Evolutionary conservation across 2,329 filamentous ascomycete genomes (phyloP).

Genomic region (Clarireedia monteithiana): DNA sequence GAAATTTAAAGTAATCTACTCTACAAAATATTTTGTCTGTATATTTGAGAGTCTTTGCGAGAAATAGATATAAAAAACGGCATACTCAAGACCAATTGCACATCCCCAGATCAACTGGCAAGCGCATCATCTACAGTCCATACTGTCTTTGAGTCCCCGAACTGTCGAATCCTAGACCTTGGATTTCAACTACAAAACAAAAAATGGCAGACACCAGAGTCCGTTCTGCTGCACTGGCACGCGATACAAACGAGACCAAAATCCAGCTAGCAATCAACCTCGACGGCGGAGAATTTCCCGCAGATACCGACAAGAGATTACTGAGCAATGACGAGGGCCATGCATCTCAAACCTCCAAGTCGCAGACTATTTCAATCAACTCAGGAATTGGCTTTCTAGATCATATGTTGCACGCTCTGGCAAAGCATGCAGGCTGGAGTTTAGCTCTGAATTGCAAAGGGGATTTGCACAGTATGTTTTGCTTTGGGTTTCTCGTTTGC

Average conservation of each 20-base stretch:
- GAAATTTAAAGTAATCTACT: background rate
- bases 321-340: slow-evolving; percentile 52
- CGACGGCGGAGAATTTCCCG: slow-evolving; percentile 75
- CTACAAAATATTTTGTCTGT: background rate
- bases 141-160: too few relatives aligned
- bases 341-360: slow-evolving; percentile 75
- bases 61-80: too few relatives aligned
- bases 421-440: slow-evolving; percentile 95
- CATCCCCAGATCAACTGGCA: too few relatives aligned
- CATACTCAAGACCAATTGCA: too few relatives aligned
- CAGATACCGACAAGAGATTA: slow-evolving; percentile 51
- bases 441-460: slow-evolving; percentile 75
- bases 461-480: slow-evolving; percentile 74
- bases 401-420: slow-evolving; percentile 95
- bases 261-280: slow-evolving; percentile 89
- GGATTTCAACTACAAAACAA: background rate
- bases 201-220: slow-evolving; percentile 13
- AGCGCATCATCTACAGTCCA: too few relatives aligned
- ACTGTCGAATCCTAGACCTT: background rate
- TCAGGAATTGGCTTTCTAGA: slow-evolving; percentile 97
- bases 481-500: background rate
- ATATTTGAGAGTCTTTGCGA: too few relatives aligned
- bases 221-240: slow-evolving; percentile 71
- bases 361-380: slow-evolving; percentile 79
- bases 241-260: slow-evolving; percentile 97